These are phyloP conservation scores for Podila horticola DNA, from an alignment of 192 early-diverging fungal species.

Conservation along the genomic window DNA sequence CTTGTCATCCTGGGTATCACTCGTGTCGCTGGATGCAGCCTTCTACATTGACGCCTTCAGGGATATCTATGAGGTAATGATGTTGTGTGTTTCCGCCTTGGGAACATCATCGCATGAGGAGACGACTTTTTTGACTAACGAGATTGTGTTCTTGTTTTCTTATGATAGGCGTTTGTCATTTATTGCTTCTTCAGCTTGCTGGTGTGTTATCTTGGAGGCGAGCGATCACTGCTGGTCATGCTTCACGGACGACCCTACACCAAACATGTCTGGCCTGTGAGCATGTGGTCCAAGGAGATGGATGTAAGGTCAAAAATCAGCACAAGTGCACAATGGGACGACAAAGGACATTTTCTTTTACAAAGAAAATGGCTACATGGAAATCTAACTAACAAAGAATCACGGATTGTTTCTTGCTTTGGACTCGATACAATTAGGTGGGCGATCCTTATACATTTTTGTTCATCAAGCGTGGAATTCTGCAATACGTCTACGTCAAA, in stretches of 20 bases:
- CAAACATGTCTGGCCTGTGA: slow-evolving; percentile 85
- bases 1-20: slow-evolving; percentile 79
- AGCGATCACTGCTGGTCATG: slow-evolving; percentile 82
- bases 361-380: background rate
- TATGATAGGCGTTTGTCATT: slow-evolving; percentile 83
- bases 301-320: slow-evolving; percentile 54
- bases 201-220: slow-evolving; percentile 90
- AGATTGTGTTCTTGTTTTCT: slow-evolving; percentile 4
- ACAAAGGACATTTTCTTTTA: too few relatives aligned
- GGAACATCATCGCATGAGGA: background rate
- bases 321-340: too few relatives aligned
- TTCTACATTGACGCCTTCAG: slow-evolving; percentile 92
- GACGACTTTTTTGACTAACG: background rate
- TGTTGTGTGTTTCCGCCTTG: too few relatives aligned
- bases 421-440: slow-evolving; percentile 43
- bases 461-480: slow-evolving; percentile 87
- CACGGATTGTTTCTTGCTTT: background rate
- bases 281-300: slow-evolving; percentile 75
- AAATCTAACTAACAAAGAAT: too few relatives aligned
- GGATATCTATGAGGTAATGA: slow-evolving; percentile 84
- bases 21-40: slow-evolving; percentile 77
- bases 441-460: slow-evolving; percentile 89
- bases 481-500: slow-evolving; percentile 94
- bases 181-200: slow-evolving; percentile 93
- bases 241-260: slow-evolving; percentile 82